A percentile compares a stretch with the other conserved stretches of the same genome.
These are phyloP conservation scores for Cucurbita pepo DNA, from an alignment of 306 rosid genomes.

Conservation along the genomic window DNA sequence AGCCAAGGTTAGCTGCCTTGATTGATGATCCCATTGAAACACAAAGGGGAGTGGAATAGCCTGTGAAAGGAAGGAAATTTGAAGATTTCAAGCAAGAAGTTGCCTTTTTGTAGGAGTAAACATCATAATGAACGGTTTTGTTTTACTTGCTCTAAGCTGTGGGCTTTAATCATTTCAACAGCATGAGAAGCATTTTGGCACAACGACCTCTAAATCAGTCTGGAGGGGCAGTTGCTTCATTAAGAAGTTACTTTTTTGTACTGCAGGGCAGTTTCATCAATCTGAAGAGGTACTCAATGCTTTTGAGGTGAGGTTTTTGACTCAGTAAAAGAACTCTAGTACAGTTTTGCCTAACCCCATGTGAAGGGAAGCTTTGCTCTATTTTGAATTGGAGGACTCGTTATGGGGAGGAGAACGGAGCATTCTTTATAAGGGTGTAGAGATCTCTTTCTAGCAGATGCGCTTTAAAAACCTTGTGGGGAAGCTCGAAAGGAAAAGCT, in stretches of 20 bases:
- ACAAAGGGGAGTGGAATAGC: background rate
- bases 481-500: too few species aligned
- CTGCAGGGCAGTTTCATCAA: conserved; percentile 1
- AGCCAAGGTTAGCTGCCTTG: background rate
- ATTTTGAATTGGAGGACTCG: background rate
- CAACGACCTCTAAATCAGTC: background rate
- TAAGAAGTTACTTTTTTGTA: background rate
- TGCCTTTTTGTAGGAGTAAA: background rate
- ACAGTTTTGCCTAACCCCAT: conserved; percentile 5
- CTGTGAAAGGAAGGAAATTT: background rate
- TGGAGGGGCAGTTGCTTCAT: conserved; percentile 5
- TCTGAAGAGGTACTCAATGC: background rate
- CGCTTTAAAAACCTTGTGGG: too few species aligned
- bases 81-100: background rate
- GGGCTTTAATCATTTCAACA: background rate
- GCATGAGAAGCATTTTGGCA: background rate
- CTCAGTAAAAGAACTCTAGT: background rate
- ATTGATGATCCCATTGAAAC: conserved; percentile 12
- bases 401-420: too few species aligned
- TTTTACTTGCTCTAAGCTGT: background rate
- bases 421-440: too few species aligned
- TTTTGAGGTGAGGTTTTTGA: background rate
- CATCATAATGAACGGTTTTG: background rate
- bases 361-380: background rate
- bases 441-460: too few species aligned